Evolutionary conservation across 192 early-diverging fungal species (phyloP).

Genomic region (Gaertneriomyces sp.): DNA sequence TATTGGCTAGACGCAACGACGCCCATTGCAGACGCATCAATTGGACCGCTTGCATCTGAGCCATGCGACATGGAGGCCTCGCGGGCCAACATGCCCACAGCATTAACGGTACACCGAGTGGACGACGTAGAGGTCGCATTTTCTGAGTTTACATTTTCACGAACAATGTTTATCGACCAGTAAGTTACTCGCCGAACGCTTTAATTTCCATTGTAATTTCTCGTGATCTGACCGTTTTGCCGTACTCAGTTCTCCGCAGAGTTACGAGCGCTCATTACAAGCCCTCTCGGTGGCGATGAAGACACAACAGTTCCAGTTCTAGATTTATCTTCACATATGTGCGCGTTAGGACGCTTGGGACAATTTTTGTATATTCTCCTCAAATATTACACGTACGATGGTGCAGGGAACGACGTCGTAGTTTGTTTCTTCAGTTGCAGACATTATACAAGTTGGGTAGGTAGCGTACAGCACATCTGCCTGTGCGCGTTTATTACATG

Average conservation of each 20-base stretch:
- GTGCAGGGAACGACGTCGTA: too few relatives aligned
- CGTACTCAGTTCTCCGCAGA: slow-evolving; percentile 17
- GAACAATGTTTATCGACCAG: slow-evolving; percentile 79
- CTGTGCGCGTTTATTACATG: too few relatives aligned
- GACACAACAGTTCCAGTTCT: slow-evolving; percentile 53
- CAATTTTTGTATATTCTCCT: background rate
- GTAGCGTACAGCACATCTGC: too few relatives aligned
- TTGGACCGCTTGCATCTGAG: background rate
- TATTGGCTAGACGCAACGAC: slow-evolving; percentile 23
- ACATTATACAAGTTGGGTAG: too few relatives aligned
- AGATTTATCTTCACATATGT: too few relatives aligned
- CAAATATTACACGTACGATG: background rate
- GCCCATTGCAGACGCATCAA: slow-evolving; percentile 9
- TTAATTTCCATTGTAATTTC: background rate
- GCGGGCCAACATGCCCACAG: slow-evolving; percentile 4
- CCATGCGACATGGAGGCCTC: background rate
- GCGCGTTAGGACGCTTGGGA: background rate
- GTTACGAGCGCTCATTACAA: slow-evolving; percentile 19
- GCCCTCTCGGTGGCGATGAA: slow-evolving; percentile 23
- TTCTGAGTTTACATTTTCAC: slow-evolving; percentile 72
- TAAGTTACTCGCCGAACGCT: slow-evolving; percentile 11
- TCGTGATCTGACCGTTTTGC: background rate
- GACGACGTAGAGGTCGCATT: slow-evolving; percentile 77
- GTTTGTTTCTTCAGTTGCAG: too few relatives aligned
- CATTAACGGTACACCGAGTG: slow-evolving; percentile 51